Conservation (phyloP, 1,139 yeast species). For the Yamadazyma sp. region DNA sequence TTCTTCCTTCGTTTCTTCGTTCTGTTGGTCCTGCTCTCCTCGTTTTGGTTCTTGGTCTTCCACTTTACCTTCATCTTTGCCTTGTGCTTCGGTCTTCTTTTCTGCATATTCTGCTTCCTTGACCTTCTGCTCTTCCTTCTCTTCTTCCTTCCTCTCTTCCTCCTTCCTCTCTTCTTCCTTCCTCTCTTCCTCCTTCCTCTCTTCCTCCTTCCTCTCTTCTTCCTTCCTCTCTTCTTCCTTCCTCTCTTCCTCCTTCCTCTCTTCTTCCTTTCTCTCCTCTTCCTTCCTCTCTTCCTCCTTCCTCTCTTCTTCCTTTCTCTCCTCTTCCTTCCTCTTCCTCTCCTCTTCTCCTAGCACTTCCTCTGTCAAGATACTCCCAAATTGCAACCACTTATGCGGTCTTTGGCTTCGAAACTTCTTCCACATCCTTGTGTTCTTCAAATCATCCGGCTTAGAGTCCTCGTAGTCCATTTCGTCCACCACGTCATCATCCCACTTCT, state of each 20-base stretch:
- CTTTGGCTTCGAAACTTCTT: conserved; percentile 9
- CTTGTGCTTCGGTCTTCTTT: background rate
- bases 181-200: background rate
- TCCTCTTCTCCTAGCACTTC: conserved; percentile 14
- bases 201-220: background rate
- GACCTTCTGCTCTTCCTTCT: background rate
- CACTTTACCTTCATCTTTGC: background rate
- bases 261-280: conserved; percentile 4
- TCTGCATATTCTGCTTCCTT: too few species aligned
- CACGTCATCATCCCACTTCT: conserved; percentile 2
- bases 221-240: background rate
- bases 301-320: conserved; percentile 10
- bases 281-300: conserved; percentile 4
- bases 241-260: conserved; percentile 3
- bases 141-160: background rate
- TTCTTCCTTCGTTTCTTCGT: background rate
- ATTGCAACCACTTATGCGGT: conserved; percentile 20
- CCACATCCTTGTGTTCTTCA: conserved; percentile 10
- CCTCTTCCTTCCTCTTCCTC: conserved; percentile 1
- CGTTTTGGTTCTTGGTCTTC: background rate
- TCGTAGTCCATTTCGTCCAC: conserved; percentile 9
- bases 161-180: background rate
- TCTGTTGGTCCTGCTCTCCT: too few species aligned
- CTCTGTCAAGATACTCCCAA: conserved; percentile 18
- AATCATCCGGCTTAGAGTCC: conserved; percentile 10